Evolutionary conservation across 352 stramenopile species (phyloP).

Genomic region (Aphanomyces cochlioides): DNA sequence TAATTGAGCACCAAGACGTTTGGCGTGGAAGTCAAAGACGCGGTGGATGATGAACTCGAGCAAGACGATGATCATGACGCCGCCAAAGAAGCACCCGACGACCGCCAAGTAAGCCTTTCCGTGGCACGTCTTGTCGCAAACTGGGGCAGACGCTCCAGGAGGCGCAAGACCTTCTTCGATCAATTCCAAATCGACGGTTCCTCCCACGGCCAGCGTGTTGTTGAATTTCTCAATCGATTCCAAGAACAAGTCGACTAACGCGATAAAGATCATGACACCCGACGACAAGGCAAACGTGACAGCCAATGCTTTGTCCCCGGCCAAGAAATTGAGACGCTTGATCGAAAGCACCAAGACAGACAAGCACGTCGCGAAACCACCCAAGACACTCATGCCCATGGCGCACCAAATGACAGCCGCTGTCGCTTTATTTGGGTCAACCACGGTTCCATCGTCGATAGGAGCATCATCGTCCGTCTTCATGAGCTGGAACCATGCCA

Average conservation of each 20-base stretch:
- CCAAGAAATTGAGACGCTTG: conserved; percentile 58
- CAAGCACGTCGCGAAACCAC: conserved; percentile 55
- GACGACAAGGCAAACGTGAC: conserved; percentile 64
- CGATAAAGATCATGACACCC: conserved; percentile 76
- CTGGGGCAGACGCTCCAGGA: conserved; percentile 33
- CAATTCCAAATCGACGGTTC: conserved; percentile 33
- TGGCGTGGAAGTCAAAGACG: conserved; percentile 39
- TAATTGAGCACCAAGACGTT: not conserved
- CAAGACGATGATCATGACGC: conserved; percentile 59
- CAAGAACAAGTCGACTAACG: conserved; percentile 56
- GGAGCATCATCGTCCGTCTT: conserved; percentile 40
- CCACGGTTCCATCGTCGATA: conserved; percentile 36
- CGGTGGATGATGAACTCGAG: conserved; percentile 64
- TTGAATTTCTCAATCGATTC: conserved; percentile 53
- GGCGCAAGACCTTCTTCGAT: conserved; percentile 33
- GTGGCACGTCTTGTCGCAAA: conserved; percentile 55
- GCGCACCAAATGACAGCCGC: conserved; percentile 49
- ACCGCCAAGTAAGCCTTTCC: conserved; percentile 60
- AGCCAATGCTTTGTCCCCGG: conserved; percentile 49
- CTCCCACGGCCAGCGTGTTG: conserved; percentile 57
- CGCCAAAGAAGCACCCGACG: conserved; percentile 50
- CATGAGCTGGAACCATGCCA: conserved; percentile 59
- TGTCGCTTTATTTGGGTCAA: conserved; percentile 38
- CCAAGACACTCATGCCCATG: conserved; percentile 71
- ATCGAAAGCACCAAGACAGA: conserved; percentile 69